A percentile compares a stretch with the other conserved stretches of the same genome.
Evolutionary conservation across 257 asterid species (phyloP).

Genomic region (Schizonepeta tenuifolia): DNA sequence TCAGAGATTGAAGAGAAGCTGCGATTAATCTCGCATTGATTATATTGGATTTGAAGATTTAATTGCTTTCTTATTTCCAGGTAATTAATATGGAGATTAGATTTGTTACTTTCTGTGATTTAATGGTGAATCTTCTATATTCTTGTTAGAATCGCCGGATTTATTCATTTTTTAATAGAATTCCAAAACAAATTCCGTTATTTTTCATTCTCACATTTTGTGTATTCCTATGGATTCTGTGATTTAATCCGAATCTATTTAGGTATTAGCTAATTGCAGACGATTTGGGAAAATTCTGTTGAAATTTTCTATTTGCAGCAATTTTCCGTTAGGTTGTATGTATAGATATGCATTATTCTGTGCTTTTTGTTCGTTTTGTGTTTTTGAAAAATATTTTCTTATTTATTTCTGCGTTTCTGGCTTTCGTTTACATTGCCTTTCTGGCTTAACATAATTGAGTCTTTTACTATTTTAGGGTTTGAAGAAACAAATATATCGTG

Average conservation of each 20-base stretch:
- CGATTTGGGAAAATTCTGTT: neutral
- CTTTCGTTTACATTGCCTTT: neutral
- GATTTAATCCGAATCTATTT: neutral
- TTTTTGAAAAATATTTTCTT: neutral
- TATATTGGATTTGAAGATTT: neutral
- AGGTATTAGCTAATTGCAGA: neutral
- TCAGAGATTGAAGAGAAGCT: neutral
- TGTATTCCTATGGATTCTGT: neutral
- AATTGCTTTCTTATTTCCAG: neutral
- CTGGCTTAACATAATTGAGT: neutral
- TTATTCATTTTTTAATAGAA: neutral
- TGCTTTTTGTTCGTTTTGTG: neutral
- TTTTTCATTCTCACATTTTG: neutral
- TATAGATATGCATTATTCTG: neutral
- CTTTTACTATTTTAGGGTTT: conserved; percentile 13
- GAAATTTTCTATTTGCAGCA: neutral
- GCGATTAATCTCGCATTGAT: neutral
- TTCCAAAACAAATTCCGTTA: neutral
- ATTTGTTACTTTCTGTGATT: conserved; percentile 4
- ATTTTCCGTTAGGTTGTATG: neutral
- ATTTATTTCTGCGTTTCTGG: neutral
- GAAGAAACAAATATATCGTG: conserved; percentile 14
- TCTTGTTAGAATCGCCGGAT: neutral
- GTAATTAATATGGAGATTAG: conserved; percentile 27
- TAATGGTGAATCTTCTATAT: neutral